These are phyloP conservation scores for Linderniella brevidens DNA, from an alignment of 257 asterid genomes.

Conservation along the genomic window DNA sequence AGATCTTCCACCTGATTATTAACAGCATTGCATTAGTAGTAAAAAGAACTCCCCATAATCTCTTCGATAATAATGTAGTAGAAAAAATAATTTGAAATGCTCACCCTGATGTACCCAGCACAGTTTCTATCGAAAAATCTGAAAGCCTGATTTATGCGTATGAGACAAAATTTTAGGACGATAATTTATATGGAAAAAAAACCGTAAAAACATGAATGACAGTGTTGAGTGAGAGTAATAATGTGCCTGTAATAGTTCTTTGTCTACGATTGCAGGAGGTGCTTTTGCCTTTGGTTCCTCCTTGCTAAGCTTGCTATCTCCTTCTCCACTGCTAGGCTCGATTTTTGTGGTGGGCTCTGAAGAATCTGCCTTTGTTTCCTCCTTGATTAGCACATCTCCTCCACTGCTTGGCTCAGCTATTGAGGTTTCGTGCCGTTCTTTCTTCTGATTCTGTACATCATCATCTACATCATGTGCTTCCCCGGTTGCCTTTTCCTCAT, in stretches of 20 bases:
- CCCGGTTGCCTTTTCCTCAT: constrained; percentile 20
- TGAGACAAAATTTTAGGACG: constrained; percentile 5
- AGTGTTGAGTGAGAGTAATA: constrained; percentile 8
- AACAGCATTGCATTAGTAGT: constrained; percentile 3
- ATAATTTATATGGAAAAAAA: constrained; percentile 3
- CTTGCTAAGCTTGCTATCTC: constrained; percentile 20
- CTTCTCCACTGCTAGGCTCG: constrained; percentile 21
- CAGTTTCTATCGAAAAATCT: constrained; percentile 93
- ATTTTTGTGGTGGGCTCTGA: constrained; percentile 14
- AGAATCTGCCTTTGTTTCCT: not conserved
- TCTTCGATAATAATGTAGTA: not conserved
- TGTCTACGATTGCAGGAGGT: constrained; percentile 25
- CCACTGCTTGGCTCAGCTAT: no score
- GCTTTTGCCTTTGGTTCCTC: constrained; percentile 25
- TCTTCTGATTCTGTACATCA: constrained; percentile 13
- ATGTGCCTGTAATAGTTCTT: constrained; percentile 62
- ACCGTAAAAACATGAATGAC: not conserved
- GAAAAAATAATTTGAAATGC: not conserved
- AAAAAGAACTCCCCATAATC: constrained; percentile 1
- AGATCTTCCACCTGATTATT: constrained; percentile 73
- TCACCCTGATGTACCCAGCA: constrained; percentile 73
- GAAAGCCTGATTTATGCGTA: constrained; percentile 52
- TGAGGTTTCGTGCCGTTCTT: constrained; percentile 16
- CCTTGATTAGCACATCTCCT: no score
- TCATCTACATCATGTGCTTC: constrained; percentile 18